These are phyloP conservation scores for Aureobasidium namibiae DNA, from an alignment of 2,329 filamentous ascomycete species.

Conservation along the genomic window DNA sequence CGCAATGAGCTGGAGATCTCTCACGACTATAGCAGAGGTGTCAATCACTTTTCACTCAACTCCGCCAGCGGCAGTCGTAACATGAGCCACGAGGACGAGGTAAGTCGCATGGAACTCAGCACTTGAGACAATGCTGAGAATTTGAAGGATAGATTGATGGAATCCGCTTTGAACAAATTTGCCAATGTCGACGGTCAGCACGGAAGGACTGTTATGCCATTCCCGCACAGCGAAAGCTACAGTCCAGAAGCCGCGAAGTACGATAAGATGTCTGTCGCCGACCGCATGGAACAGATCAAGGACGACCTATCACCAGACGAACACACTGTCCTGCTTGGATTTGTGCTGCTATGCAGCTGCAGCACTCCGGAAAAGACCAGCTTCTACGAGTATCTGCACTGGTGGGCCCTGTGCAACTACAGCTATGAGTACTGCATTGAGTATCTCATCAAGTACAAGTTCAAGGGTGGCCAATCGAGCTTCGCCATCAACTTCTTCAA, in stretches of 20 bases:
- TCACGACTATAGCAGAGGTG: conserved; percentile 11
- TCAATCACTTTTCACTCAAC: conserved; percentile 5
- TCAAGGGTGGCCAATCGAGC: conserved; percentile 19
- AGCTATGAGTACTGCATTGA: conserved; percentile 19
- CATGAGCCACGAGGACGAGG: conserved; percentile 10
- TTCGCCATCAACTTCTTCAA: conserved; percentile 13
- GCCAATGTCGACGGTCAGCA: conserved; percentile 26
- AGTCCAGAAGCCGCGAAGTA: conserved; percentile 19
- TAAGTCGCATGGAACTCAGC: background rate
- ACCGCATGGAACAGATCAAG: conserved; percentile 24
- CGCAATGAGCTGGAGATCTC: conserved; percentile 12
- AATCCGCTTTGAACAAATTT: conserved; percentile 20
- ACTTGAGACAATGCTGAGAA: background rate
- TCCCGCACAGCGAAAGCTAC: conserved; percentile 27
- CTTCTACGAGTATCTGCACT: conserved; percentile 24
- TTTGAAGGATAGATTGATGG: background rate
- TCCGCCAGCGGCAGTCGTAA: background rate
- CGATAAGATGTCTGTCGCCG: conserved; percentile 23
- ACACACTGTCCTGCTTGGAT: conserved; percentile 20
- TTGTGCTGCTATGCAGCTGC: conserved; percentile 17
- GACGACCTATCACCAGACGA: conserved; percentile 17
- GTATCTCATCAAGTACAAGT: conserved; percentile 20
- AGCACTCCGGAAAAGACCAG: conserved; percentile 17
- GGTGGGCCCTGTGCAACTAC: conserved; percentile 25
- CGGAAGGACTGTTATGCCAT: conserved; percentile 29